Conservation (phyloP, 1,139 yeast genomes). For the Geotrichum klebahnii region DNA sequence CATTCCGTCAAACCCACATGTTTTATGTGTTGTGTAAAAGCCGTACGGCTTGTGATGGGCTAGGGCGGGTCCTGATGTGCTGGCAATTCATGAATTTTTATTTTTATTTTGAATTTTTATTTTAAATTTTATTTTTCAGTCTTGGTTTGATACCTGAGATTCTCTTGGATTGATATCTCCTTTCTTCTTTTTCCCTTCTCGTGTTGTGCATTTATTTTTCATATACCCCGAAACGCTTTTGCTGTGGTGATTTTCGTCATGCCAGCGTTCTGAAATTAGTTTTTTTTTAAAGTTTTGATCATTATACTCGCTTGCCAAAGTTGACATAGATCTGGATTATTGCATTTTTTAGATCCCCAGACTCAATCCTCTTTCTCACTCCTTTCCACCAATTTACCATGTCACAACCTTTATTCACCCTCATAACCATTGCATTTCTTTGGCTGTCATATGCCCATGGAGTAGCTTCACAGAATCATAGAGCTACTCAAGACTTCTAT, state of each 20-base stretch:
- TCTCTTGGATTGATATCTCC: not conserved
- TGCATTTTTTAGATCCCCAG: too few relatives aligned
- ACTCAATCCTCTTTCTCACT: too few relatives aligned
- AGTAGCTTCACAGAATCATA: not conserved
- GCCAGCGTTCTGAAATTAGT: not conserved
- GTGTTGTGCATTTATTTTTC: not conserved
- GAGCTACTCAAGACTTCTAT: constrained; percentile 13
- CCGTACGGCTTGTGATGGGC: constrained; percentile 1
- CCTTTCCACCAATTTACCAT: too few relatives aligned
- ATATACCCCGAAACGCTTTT: not conserved
- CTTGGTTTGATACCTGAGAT: not conserved
- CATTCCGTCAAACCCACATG: too few relatives aligned
- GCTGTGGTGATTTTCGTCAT: too few relatives aligned
- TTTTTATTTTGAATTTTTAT: not conserved
- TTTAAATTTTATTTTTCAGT: not conserved
- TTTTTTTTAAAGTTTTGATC: too few relatives aligned
- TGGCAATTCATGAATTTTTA: constrained; percentile 5
- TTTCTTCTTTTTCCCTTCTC: not conserved
- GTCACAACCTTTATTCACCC: too few relatives aligned
- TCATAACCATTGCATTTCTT: not conserved
- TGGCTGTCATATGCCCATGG: not conserved
- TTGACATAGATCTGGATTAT: too few relatives aligned
- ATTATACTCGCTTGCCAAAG: too few relatives aligned
- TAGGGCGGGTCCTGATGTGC: constrained; percentile 12
- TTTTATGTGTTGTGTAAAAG: too few relatives aligned